These are phyloP conservation scores for Leishmania braziliensis DNA, from an alignment of 208 protist genomes.

Conservation along the genomic window DNA sequence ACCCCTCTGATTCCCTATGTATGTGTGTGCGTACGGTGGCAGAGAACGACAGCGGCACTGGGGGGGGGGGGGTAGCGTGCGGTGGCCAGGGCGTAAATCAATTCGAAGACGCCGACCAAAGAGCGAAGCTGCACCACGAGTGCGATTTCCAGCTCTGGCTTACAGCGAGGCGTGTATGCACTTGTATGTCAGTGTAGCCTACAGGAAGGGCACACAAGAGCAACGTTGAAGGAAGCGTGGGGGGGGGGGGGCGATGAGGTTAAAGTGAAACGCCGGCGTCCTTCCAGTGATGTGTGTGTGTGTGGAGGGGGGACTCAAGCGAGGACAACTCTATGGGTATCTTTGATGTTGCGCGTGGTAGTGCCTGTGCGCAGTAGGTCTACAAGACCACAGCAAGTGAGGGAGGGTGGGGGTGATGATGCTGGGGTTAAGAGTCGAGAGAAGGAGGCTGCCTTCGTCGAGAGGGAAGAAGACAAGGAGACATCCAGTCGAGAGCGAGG, in stretches of 20 bases:
- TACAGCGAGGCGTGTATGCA: not conserved
- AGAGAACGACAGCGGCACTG: not conserved
- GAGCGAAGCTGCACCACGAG: not conserved
- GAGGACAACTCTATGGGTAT: not conserved
- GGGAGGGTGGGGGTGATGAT: not conserved
- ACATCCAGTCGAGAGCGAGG: not conserved
- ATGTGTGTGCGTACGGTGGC: not conserved
- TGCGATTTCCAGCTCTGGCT: not conserved
- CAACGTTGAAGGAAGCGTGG: not conserved
- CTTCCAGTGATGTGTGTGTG: not conserved
- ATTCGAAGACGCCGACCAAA: not conserved
- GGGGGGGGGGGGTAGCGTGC: not conserved
- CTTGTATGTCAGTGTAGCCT: not conserved
- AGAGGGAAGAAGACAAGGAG: not conserved
- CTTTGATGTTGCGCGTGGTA: too few relatives aligned
- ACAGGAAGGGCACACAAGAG: not conserved
- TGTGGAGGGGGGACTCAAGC: too few relatives aligned
- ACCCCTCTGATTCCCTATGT: not conserved
- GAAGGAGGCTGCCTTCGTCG: not conserved
- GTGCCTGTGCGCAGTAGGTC: not conserved
- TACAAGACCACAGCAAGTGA: not conserved
- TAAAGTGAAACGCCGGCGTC: not conserved
- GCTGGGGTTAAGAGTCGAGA: not conserved
- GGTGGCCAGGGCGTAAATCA: not conserved
- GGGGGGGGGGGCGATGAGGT: not conserved